A percentile compares a stretch with the other conserved stretches of the same genome.
Evolutionary conservation across 2,329 filamentous ascomycete species (phyloP).

Genomic region (Raffaelea arxii): DNA sequence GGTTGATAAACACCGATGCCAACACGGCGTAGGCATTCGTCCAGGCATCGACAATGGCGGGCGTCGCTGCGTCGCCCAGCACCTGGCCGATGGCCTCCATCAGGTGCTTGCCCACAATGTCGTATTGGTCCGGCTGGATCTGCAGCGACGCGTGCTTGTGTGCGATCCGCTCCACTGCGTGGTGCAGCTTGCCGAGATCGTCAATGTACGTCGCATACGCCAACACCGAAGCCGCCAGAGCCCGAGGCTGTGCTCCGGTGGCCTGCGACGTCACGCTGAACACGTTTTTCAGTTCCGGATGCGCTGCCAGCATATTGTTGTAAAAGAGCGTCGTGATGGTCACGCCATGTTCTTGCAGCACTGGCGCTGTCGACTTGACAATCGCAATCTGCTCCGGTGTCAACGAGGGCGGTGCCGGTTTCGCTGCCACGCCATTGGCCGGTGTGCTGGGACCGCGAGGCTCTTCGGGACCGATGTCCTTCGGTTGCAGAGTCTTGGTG

Average conservation of each 20-base stretch:
- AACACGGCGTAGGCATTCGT: constrained; percentile 60
- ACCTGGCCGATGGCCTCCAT: constrained; percentile 58
- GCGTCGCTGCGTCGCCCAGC: constrained; percentile 57
- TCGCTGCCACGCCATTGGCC: background rate
- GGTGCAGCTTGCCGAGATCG: constrained; percentile 49
- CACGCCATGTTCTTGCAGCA: constrained; percentile 58
- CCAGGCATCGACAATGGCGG: constrained; percentile 62
- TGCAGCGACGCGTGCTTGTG: constrained; percentile 69
- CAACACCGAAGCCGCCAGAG: constrained; percentile 58
- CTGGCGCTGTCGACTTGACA: constrained; percentile 68
- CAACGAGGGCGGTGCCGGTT: constrained; percentile 33
- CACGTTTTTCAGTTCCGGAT: constrained; percentile 57
- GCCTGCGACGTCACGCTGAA: constrained; percentile 64
- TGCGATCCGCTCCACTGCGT: constrained; percentile 57
- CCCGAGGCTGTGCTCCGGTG: constrained; percentile 58
- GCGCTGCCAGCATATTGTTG: constrained; percentile 51
- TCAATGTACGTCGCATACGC: constrained; percentile 68
- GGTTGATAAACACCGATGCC: constrained; percentile 59
- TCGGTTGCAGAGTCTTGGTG: background rate
- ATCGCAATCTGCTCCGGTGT: constrained; percentile 56
- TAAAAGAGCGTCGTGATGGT: constrained; percentile 68
- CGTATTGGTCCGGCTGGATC: constrained; percentile 59
- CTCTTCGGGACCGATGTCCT: background rate
- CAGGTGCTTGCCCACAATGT: constrained; percentile 58
- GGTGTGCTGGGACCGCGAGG: background rate